A percentile compares a stretch with the other conserved stretches of the same genome.
Evolutionary conservation across 345 rosid genomes (phyloP).

Genomic region (Erodium maritimum): DNA sequence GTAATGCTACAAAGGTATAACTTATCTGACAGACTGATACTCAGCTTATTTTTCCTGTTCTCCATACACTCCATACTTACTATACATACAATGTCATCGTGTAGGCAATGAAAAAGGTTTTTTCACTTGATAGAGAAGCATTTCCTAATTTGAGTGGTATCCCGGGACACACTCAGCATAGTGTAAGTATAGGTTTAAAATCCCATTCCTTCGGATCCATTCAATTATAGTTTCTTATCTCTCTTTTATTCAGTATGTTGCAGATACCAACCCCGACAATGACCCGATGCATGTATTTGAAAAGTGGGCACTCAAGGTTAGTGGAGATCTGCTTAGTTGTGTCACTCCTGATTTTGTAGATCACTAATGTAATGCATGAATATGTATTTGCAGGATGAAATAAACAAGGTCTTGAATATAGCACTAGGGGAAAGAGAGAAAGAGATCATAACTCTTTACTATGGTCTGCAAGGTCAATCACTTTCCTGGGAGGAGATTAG

Average conservation of each 20-base stretch:
- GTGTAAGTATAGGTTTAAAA: constrained; percentile 37
- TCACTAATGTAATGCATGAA: not conserved
- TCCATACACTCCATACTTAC: constrained; percentile 1
- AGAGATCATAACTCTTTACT: constrained; percentile 76
- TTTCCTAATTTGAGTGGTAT: constrained; percentile 81
- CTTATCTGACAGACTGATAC: not conserved
- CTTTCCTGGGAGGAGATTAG: constrained; percentile 99
- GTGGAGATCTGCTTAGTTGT: not conserved
- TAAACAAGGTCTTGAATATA: constrained; percentile 46
- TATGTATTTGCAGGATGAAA: constrained; percentile 62
- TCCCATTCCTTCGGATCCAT: not conserved
- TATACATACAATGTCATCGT: constrained; percentile 9
- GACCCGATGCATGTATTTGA: constrained; percentile 83
- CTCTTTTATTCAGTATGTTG: constrained; percentile 49
- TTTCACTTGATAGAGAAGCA: constrained; percentile 85
- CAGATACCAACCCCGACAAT: constrained; percentile 59
- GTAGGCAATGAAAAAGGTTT: constrained; percentile 70
- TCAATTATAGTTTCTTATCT: constrained; percentile 8
- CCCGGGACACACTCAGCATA: constrained; percentile 85
- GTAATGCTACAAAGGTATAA: constrained; percentile 85
- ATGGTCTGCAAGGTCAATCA: constrained; percentile 66
- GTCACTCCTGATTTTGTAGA: not conserved
- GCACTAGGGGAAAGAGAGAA: constrained; percentile 61
- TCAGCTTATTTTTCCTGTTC: not conserved
- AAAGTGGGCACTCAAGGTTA: constrained; percentile 85